phyloP scores from a whole-genome alignment of 2,329 filamentous ascomycete species.

The Aureobasidium melanogenum region DNA sequence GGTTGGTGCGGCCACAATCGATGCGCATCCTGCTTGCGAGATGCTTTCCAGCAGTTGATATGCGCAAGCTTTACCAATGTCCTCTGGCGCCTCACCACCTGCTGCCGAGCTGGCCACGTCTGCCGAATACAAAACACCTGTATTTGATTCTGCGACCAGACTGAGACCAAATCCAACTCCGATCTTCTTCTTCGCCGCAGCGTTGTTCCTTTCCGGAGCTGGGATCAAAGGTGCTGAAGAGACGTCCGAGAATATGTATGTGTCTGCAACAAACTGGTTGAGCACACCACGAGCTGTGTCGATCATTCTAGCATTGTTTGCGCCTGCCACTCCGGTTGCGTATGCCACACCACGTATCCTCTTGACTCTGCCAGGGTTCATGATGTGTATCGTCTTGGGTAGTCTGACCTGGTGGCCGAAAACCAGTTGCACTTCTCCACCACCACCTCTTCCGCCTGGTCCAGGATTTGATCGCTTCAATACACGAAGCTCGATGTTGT shows the following conservation, averaged over 20 bases:
- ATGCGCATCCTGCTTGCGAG: slow-evolving; percentile 72
- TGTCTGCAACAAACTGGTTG: slow-evolving; percentile 77
- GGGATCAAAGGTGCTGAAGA: slow-evolving; percentile 52
- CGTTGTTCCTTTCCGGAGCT: slow-evolving; percentile 60
- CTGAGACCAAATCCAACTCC: slow-evolving; percentile 89
- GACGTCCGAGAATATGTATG: slow-evolving; percentile 73
- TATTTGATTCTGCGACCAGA: slow-evolving; percentile 85
- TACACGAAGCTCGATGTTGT: slow-evolving; percentile 76
- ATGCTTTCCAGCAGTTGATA: slow-evolving; percentile 82
- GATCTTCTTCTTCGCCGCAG: slow-evolving; percentile 45
- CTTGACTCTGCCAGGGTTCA: slow-evolving; percentile 77
- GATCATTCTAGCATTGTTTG: slow-evolving; percentile 93
- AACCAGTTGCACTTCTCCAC: slow-evolving; percentile 84
- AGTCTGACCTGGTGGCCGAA: slow-evolving; percentile 90
- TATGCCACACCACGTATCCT: slow-evolving; percentile 89
- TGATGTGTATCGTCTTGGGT: slow-evolving; percentile 85
- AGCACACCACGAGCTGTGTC: slow-evolving; percentile 78
- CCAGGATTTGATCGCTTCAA: slow-evolving; percentile 72
- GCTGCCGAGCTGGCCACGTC: slow-evolving; percentile 66
- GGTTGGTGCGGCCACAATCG: slow-evolving; percentile 60
- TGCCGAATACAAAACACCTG: slow-evolving; percentile 77
- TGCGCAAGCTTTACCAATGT: slow-evolving; percentile 80
- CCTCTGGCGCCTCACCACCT: slow-evolving; percentile 79
- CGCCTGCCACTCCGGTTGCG: slow-evolving; percentile 80
- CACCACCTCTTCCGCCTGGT: slow-evolving; percentile 66